A percentile compares a stretch with the other conserved stretches of the same genome.
Evolutionary conservation across 768 basidiomycete genomes (phyloP).

Genomic region (Mycena belliarum): DNA sequence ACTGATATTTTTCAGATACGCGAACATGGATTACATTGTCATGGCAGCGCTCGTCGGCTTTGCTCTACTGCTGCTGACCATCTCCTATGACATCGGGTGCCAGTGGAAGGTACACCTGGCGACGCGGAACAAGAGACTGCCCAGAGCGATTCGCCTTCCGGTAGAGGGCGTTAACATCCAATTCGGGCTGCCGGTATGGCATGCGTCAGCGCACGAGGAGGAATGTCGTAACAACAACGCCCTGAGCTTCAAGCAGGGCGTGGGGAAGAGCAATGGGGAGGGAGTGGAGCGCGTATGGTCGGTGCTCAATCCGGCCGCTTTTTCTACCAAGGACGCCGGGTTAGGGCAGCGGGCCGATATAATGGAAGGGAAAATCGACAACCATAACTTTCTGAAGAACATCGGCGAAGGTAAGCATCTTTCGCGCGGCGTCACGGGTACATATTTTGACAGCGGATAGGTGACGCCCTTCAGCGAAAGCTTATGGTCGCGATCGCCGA

Average conservation of each 20-base stretch:
- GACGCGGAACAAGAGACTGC: background rate
- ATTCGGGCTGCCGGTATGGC: background rate
- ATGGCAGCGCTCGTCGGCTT: too few relatives aligned
- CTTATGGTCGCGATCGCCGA: constrained; percentile 6
- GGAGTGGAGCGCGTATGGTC: background rate
- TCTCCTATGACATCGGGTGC: too few relatives aligned
- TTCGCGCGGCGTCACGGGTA: too few relatives aligned
- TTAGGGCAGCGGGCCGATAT: background rate
- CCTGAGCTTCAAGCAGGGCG: background rate
- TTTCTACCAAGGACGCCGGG: background rate
- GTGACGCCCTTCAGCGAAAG: background rate
- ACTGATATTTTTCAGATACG: too few relatives aligned
- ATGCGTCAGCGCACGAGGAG: background rate
- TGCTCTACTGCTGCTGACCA: too few relatives aligned
- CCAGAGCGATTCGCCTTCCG: background rate
- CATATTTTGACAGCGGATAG: background rate
- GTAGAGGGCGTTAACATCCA: background rate
- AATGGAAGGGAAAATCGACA: background rate
- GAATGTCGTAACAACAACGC: background rate
- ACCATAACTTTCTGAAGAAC: background rate
- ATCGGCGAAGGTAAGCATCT: background rate
- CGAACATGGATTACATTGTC: too few relatives aligned
- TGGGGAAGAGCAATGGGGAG: background rate
- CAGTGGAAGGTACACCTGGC: background rate
- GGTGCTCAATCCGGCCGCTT: background rate